Evolutionary conservation across 768 basidiomycete species (phyloP).

Genomic region (Mrakia blollopis): DNA sequence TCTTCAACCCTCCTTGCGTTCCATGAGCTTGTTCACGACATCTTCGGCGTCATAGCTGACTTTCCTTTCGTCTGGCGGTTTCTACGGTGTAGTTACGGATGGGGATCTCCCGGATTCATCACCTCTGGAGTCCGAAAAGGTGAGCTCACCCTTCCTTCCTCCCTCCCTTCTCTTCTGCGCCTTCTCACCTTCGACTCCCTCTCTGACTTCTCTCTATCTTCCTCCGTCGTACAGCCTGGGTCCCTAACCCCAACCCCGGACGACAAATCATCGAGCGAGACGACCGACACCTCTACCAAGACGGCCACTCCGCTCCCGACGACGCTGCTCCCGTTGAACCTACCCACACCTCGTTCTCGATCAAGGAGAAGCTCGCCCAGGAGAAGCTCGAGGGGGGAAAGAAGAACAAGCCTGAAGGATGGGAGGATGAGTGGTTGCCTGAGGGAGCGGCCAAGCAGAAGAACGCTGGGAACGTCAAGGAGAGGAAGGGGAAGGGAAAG

Average conservation of each 20-base stretch:
- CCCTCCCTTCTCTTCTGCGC: background rate
- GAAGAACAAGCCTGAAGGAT: constrained; percentile 1
- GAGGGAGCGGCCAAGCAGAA: constrained; percentile 17
- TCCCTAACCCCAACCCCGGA: constrained; percentile 32
- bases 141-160: background rate
- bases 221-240: constrained; percentile 15
- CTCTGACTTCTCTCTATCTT: background rate
- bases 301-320: background rate
- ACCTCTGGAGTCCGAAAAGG: constrained; percentile 19
- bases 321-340: background rate
- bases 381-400: constrained; percentile 13
- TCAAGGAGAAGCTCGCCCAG: constrained; percentile 4
- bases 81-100: constrained; percentile 7
- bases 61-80: background rate
- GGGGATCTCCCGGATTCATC: constrained; percentile 24
- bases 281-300: constrained; percentile 32
- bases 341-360: constrained; percentile 9
- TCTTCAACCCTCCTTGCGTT: background rate
- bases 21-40: background rate
- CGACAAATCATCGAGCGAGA: constrained; percentile 31
- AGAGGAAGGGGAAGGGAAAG: constrained; percentile 25
- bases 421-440: constrained; percentile 29
- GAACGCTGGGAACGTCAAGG: background rate
- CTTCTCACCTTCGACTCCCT: background rate
- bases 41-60: background rate